Base-by-base conservation (phyloP, 1,139 yeast species). In the Scheffersomyces segobiensis region DNA sequence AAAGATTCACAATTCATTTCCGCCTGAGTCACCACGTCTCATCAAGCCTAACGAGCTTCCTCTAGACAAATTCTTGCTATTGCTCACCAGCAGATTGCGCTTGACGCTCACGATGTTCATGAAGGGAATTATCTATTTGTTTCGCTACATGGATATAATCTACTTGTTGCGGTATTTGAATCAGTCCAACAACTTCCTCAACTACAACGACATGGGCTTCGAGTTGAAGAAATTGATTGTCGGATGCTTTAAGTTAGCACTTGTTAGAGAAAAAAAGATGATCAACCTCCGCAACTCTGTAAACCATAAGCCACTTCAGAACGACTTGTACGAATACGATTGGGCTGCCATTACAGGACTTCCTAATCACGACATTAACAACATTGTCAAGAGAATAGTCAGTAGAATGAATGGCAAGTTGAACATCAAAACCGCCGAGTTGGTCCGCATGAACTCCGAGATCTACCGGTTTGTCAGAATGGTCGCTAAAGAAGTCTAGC, bases 141-240 rank as follows among this genome's bases (percentile, higher is more conserved):
- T 80, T 68, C 73, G 85, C 57, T 81, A 81, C 63, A 81, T 81
- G 83, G 84, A 81, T 63, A 78, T 80, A 49, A 77, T 81, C 55
- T 81, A 80, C 65, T 73, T 81, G 58, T 74, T 81, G 62, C 68
- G 85, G 55, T 81, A 81, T 63, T 75, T 81, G 61, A 81, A 81
- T 63, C 85, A 81, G 64, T 77, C 82, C 50, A 81, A 81, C 63
- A 81, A 81, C 62, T 77, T 74, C 62, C 73, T 71, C 50, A 70
- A 67, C 58, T 66, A 68, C 60, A 69, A 67, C 47, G 82, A 77
- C 50, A 80, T 80, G 84, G 84, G 80, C 52, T 80, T 77, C 65
- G 78, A 76, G 51, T 71, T 80, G 59, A 77, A 76, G 65, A 78
- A 79, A 63, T 76, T 80, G 61, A 76, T 80, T 56, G 70, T 80